Base-by-base conservation (phyloP, 306 rosid species). In the Castanopsis chinensis region DNA sequence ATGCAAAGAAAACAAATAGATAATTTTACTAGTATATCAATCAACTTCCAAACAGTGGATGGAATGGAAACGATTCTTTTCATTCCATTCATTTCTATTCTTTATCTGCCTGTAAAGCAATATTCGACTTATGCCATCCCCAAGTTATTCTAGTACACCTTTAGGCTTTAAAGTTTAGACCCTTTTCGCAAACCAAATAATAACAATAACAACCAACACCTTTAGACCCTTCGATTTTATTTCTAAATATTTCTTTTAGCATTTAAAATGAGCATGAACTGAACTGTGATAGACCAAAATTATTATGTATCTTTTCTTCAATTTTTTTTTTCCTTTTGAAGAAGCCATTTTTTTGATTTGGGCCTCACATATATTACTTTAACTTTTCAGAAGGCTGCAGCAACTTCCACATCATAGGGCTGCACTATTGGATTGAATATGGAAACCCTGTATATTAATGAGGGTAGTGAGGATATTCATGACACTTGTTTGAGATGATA, bases 321-420 rank as follows among this genome's bases (percentile, higher is more conserved):
- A 12, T 4, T 73, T n/a, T 8, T 19, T 30, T 32, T 3, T 4
- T 32, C 2, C 1, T 27, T 58, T 59, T 0, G 25, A 6, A 4
- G 67, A 17, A 67, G 6, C 14, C 45, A 64, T 37, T 37, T 64
- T 56, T 74, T 11, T 33, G 6, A 8, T 54, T 58, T 13, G 10
- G 65, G 19, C 74, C 82, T 80, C 27, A 74, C 49, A 63, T 18
- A n/a, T 55, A 12, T 53, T n/a, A 56, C 19, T 11, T 60, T 73
- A 57, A 69, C 61, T 78, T 83, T 82, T 80, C 87, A 90, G 97
- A 92, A 87, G 84, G 90, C 89, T 77, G 82, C 92, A 30, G 84
- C 92, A 60, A 57, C 74, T 80, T 45, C 78, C 69, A 51, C 84
- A 76, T 86, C 88, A 5, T 90, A 74, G 77, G 63, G 69, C 59